These are phyloP conservation scores for Furculomyces boomerangus DNA, from an alignment of 371 early-diverging fungal genomes.

Conservation along the genomic window DNA sequence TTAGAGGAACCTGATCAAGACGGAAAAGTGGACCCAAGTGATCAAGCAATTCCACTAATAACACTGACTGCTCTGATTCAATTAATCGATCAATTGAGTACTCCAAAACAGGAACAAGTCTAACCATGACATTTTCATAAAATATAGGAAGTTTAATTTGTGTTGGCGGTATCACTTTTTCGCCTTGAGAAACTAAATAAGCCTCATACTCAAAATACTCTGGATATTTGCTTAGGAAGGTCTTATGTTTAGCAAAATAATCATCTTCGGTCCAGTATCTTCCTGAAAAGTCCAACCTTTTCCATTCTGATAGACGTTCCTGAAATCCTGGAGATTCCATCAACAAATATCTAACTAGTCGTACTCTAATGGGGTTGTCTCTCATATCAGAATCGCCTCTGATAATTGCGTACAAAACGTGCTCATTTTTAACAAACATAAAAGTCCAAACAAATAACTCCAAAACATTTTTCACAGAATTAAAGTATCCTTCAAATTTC, in stretches of 20 bases:
- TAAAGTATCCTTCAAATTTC: neutral
- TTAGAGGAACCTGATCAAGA: constrained; percentile 46
- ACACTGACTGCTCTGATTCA: constrained; percentile 37
- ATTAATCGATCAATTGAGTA: constrained; percentile 43
- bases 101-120: constrained; percentile 46
- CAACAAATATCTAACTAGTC: constrained; percentile 33
- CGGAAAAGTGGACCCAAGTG: constrained; percentile 44
- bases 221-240: constrained; percentile 42
- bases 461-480: constrained; percentile 14
- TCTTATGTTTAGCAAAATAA: constrained; percentile 40
- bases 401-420: constrained; percentile 45
- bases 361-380: constrained; percentile 25
- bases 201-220: constrained; percentile 60
- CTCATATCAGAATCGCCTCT: constrained; percentile 38
- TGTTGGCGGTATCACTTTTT: constrained; percentile 32
- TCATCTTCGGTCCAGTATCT: constrained; percentile 57
- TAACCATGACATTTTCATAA: constrained; percentile 46
- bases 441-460: constrained; percentile 53
- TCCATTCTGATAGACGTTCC: constrained; percentile 44
- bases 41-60: constrained; percentile 41
- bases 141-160: constrained; percentile 44
- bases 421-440: constrained; percentile 49
- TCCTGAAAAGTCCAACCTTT: constrained; percentile 35
- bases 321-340: constrained; percentile 38
- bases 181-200: constrained; percentile 27